Evolutionary conservation across 139 green algal species (phyloP).

Genomic region (Ulvella scutata): DNA sequence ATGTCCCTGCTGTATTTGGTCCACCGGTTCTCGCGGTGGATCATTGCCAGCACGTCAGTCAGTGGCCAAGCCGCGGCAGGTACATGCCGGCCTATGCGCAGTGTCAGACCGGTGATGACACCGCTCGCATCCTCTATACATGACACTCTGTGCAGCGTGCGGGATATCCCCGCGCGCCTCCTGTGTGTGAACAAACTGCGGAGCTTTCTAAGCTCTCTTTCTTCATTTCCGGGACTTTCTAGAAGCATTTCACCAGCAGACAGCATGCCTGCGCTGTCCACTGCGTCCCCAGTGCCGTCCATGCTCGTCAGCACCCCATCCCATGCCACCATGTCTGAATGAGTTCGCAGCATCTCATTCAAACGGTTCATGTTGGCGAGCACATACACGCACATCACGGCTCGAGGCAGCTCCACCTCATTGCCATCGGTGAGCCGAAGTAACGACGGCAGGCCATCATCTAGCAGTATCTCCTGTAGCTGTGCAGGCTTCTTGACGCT

Average conservation of each 20-base stretch:
- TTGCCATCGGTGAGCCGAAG: constrained; percentile 27
- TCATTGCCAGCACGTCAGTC: constrained; percentile 34
- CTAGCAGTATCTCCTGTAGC: constrained; percentile 42
- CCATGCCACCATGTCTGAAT: background rate
- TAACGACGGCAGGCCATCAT: constrained; percentile 24
- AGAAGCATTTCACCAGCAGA: background rate
- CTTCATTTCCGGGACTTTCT: background rate
- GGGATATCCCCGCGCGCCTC: constrained; percentile 43
- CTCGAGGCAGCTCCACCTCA: constrained; percentile 16
- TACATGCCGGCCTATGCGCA: constrained; percentile 42
- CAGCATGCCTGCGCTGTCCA: background rate
- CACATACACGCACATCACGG: constrained; percentile 4
- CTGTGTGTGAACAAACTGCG: constrained; percentile 24
- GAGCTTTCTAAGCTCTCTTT: background rate
- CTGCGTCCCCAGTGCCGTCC: background rate
- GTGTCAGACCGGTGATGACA: constrained; percentile 42
- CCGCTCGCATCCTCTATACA: constrained; percentile 19
- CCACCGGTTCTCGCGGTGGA: background rate
- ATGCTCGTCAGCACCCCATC: background rate
- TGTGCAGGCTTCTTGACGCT: no score
- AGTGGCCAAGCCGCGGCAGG: constrained; percentile 18
- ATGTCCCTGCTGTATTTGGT: background rate
- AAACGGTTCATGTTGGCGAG: constrained; percentile 17
- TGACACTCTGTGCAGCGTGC: constrained; percentile 48
- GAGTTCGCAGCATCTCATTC: constrained; percentile 5